Conservation (phyloP, 345 rosid species). For the Geranium rotundifolium region DNA sequence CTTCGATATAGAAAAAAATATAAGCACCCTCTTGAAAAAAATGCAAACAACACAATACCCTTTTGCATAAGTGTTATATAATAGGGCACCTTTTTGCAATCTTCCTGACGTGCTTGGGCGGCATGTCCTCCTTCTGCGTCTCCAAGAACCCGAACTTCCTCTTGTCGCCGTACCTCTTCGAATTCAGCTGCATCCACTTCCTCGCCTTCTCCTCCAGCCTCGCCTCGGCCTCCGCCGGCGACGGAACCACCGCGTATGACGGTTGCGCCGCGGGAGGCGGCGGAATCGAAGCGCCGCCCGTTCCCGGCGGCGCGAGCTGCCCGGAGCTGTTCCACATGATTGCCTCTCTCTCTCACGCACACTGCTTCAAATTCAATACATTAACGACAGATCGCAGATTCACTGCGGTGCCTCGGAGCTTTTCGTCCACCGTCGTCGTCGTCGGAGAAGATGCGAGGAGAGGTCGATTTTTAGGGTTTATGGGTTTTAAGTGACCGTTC, state of each 20-base stretch:
- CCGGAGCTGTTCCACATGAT: constrained; percentile 23
- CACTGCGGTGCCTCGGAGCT: neutral
- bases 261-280: constrained; percentile 81
- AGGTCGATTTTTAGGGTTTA: neutral
- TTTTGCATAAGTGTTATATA: too few species aligned
- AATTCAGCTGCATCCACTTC: constrained; percentile 95
- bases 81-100: constrained; percentile 13
- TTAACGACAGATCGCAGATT: neutral
- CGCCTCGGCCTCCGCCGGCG: constrained; percentile 69
- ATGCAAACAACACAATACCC: neutral
- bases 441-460: neutral
- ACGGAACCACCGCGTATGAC: constrained; percentile 64
- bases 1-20: too few species aligned
- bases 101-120: constrained; percentile 96
- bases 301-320: constrained; percentile 79
- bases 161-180: constrained; percentile 86
- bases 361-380: neutral
- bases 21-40: too few species aligned
- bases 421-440: neutral
- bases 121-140: constrained; percentile 99
- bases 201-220: constrained; percentile 91
- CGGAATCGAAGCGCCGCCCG: constrained; percentile 38
- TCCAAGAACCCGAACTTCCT: constrained; percentile 96
- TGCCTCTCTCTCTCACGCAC: constrained; percentile 6
- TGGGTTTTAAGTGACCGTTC: neutral